Conservation (phyloP, 2,329 filamentous ascomycete species). For the Dryadomyces quercivorus region DNA sequence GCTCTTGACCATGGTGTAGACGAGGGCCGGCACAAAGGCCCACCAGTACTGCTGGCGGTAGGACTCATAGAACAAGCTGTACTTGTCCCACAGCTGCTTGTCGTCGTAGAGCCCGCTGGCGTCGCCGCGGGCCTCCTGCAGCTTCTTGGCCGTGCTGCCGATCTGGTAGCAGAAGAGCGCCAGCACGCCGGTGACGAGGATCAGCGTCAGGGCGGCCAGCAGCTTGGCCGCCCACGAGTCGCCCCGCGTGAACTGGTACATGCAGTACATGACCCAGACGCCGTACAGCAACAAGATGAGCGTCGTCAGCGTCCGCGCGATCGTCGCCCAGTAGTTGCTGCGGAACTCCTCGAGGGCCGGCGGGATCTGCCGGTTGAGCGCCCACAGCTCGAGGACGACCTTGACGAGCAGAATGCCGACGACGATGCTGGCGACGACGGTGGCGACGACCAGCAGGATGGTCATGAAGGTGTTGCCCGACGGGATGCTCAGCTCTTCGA, state of each 20-base stretch:
- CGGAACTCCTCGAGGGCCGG: conserved; percentile 75
- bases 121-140: conserved; percentile 67
- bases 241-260: conserved; percentile 87
- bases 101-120: conserved; percentile 66
- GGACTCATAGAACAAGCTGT: conserved; percentile 92
- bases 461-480: conserved; percentile 94
- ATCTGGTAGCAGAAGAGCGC: conserved; percentile 77
- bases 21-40: conserved; percentile 80
- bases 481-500: conserved; percentile 75
- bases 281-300: conserved; percentile 88
- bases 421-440: conserved; percentile 71
- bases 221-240: conserved; percentile 89
- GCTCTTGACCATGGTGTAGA: conserved; percentile 86
- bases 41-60: conserved; percentile 96
- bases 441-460: conserved; percentile 75
- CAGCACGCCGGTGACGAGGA: conserved; percentile 69
- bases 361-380: conserved; percentile 68
- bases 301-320: conserved; percentile 79
- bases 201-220: conserved; percentile 71
- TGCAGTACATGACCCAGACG: conserved; percentile 88
- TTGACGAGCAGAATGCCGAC: conserved; percentile 84
- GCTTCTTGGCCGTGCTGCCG: conserved; percentile 58
- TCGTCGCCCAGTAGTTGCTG: conserved; percentile 89
- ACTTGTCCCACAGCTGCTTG: conserved; percentile 85
- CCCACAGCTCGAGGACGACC: conserved; percentile 81